phyloP scores from a whole-genome alignment of 164 flowering plant species.

The Saururus chinensis region DNA sequence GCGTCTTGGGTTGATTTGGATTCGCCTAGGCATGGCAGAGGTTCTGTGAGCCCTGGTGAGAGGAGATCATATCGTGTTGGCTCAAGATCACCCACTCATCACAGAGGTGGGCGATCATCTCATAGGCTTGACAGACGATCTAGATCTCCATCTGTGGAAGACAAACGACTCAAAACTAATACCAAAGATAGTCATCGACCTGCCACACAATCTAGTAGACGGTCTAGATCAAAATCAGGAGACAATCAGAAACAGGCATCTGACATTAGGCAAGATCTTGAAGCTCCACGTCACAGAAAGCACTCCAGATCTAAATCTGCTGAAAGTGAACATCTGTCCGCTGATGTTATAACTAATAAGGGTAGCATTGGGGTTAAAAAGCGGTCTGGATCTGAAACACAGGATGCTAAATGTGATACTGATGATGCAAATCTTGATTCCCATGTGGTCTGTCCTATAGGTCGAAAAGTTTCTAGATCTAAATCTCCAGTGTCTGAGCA shows the following conservation, averaged over 20 bases:
- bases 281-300: neutral
- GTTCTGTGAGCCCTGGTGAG: constrained; percentile 43
- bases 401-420: neutral
- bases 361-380: neutral
- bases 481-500: constrained; percentile 5
- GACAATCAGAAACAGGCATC: neutral
- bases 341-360: neutral
- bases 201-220: constrained; percentile 2
- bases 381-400: constrained; percentile 3
- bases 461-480: constrained; percentile 6
- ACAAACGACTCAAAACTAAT: neutral
- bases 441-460: neutral
- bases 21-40: constrained; percentile 18
- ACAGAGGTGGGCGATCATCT: constrained; percentile 10
- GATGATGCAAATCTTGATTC: neutral
- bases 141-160: constrained; percentile 11
- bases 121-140: constrained; percentile 9
- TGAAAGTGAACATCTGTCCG: neutral
- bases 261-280: neutral
- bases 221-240: constrained; percentile 9
- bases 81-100: constrained; percentile 19
- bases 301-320: neutral
- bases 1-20: constrained; percentile 11
- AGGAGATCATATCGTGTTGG: constrained; percentile 28
- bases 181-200: constrained; percentile 1